These are phyloP conservation scores for Boletus fagicola DNA, from an alignment of 768 basidiomycete species.

Conservation along the genomic window DNA sequence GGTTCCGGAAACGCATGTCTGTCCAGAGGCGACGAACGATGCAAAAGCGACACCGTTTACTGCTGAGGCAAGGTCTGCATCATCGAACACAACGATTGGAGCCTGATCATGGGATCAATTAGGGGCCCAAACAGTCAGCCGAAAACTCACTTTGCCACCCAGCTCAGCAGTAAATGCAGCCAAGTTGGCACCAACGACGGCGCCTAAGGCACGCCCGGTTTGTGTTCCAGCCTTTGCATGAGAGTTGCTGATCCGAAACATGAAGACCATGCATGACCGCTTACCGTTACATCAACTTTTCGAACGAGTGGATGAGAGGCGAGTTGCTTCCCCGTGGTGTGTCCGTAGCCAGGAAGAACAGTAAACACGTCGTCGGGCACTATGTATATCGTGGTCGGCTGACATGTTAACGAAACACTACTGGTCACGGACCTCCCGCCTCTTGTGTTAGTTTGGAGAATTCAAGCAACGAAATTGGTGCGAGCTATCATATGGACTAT, in stretches of 20 bases:
- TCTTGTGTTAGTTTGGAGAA: slow-evolving; percentile 63
- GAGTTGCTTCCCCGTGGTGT: slow-evolving; percentile 60
- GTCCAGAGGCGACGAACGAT: slow-evolving; percentile 82
- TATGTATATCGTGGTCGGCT: slow-evolving; percentile 31
- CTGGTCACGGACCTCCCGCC: slow-evolving; percentile 56
- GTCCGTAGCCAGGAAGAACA: slow-evolving; percentile 71
- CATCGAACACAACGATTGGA: slow-evolving; percentile 76
- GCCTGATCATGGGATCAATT: slow-evolving; percentile 45
- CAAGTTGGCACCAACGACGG: slow-evolving; percentile 70
- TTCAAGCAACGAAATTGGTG: slow-evolving; percentile 77
- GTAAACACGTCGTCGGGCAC: slow-evolving; percentile 77
- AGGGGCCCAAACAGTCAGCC: not conserved
- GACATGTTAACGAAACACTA: not conserved
- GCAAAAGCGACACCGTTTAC: slow-evolving; percentile 85
- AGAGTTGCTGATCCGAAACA: not conserved
- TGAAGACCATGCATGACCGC: slow-evolving; percentile 13
- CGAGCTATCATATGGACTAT: slow-evolving; percentile 43
- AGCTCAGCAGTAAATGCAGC: slow-evolving; percentile 79
- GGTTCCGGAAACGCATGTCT: slow-evolving; percentile 91
- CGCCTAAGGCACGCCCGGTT: slow-evolving; percentile 73
- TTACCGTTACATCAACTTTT: slow-evolving; percentile 83
- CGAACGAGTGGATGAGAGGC: slow-evolving; percentile 63
- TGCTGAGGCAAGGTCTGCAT: slow-evolving; percentile 70
- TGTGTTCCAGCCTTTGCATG: slow-evolving; percentile 64
- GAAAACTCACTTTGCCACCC: slow-evolving; percentile 67